phyloP scores from a whole-genome alignment of 257 asterid species.

The Nicotiana tomentosiformis region DNA sequence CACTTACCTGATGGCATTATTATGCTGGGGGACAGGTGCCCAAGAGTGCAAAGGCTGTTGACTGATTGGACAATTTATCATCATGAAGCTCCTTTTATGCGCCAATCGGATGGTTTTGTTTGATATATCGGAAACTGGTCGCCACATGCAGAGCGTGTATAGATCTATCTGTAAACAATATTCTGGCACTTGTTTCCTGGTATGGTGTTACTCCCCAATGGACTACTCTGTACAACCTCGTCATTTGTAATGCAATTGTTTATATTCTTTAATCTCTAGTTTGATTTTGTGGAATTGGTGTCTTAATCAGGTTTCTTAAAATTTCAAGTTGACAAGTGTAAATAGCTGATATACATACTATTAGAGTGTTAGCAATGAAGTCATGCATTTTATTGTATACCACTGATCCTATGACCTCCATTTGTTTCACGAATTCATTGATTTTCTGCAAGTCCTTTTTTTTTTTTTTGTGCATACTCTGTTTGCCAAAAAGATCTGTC shows the following conservation, averaged over 20 bases:
- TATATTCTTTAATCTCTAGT: background rate
- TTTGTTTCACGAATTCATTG: background rate
- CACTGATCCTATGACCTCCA: background rate
- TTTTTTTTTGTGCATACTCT: background rate
- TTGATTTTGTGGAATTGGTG: background rate
- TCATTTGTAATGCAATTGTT: background rate
- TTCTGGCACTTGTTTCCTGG: constrained; percentile 3
- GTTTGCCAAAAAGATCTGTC: background rate
- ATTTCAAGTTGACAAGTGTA: background rate
- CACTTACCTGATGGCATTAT: constrained; percentile 45
- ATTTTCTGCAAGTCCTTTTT: background rate
- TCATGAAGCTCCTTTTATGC: background rate
- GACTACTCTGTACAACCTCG: background rate
- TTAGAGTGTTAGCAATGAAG: background rate
- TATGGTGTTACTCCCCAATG: background rate
- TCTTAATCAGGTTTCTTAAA: background rate
- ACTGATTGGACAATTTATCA: constrained; percentile 20
- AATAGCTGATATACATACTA: background rate
- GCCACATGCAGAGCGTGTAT: background rate
- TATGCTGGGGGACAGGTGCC: constrained; percentile 60
- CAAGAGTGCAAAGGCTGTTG: constrained; percentile 59
- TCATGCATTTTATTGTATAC: background rate
- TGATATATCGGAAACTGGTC: background rate
- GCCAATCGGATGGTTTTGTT: background rate
- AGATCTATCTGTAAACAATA: background rate